Conservation (phyloP, 2,329 filamentous ascomycete species). For the Aspergillus texensis region DNA sequence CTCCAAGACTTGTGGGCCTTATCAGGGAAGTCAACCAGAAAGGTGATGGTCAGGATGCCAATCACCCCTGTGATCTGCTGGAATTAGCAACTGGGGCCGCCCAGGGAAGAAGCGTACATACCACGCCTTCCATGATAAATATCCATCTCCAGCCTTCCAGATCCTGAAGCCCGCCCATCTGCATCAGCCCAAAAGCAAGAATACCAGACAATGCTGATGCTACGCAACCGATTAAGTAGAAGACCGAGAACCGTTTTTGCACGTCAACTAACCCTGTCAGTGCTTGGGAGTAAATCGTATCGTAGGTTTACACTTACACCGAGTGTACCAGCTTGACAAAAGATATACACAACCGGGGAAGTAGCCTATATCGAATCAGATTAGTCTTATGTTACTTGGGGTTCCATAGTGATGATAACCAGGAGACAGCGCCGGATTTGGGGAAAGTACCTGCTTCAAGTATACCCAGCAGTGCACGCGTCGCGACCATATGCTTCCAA, state of each 20-base stretch:
- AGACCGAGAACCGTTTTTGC: slow-evolving; percentile 42
- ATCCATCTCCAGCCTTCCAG: slow-evolving; percentile 57
- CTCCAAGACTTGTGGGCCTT: slow-evolving; percentile 34
- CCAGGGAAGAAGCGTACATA: slow-evolving; percentile 11
- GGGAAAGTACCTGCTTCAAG: slow-evolving; percentile 62
- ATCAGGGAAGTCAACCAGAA: slow-evolving; percentile 45
- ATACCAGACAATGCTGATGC: slow-evolving; percentile 53
- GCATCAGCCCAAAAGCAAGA: slow-evolving; percentile 44
- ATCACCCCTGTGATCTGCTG: slow-evolving; percentile 29
- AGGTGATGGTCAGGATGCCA: slow-evolving; percentile 31
- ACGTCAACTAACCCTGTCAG: slow-evolving; percentile 28
- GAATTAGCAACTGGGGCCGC: background rate
- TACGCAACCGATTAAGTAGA: slow-evolving; percentile 53
- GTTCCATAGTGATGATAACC: too few relatives aligned
- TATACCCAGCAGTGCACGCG: slow-evolving; percentile 29
- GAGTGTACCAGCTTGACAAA: slow-evolving; percentile 71
- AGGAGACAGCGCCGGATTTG: slow-evolving; percentile 22
- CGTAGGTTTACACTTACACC: slow-evolving; percentile 24
- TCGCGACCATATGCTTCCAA: slow-evolving; percentile 28
- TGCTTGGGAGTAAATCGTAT: background rate
- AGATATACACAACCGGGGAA: slow-evolving; percentile 73
- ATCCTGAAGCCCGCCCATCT: slow-evolving; percentile 46
- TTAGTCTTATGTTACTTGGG: background rate
- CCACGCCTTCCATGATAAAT: slow-evolving; percentile 56
- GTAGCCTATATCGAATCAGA: slow-evolving; percentile 48